Evolutionary conservation across 2,329 filamentous ascomycete species (phyloP), one percentile per base, ranked within the genome.

Genomic region (Clathrospora elynae): DNA sequence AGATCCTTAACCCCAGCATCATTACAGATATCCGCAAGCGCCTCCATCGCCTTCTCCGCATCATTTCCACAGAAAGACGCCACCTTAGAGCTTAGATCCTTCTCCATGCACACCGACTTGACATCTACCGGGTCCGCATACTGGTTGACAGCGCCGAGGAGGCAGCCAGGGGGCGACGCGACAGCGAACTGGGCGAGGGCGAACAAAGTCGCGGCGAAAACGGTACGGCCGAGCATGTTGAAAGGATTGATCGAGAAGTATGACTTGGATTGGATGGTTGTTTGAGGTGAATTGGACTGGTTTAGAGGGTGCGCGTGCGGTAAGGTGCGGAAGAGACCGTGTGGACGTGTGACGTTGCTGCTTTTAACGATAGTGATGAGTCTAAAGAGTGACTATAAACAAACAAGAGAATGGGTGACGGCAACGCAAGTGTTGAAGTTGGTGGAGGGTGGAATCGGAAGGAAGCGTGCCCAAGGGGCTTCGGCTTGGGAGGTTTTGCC

Each of bases 131-230:
- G 59, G 49, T 55, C 40, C n/a, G 53, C 35, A 52, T 62, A 65
- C 30, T 50, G 36, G 53, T 65, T 66, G 25, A 63, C 48, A 17
- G 63, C 63, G 38, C 61, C 64, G 32, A 66, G 57, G 20, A 66
- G 50, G 47, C 63, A 67, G 40, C 49, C 57, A 5, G 64, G 59
- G 12, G 60, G 53, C 9, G 51, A 45, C 12, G 62, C 61, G 33
- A 54, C 42, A 18, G 49, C 50, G 30, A 64, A 49, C 25, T 51
- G 41, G 24, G 61, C 48, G 20, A 64, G 44, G 9, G 61, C 62
- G 29, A 59, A 35, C 41, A 65, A 52, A 12, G 59, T 54, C 41
- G 57, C 43, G 38, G 57, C 50, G 50, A 66, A 54, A 35, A 60
- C 28, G 42, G 62, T 50, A 45, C 59, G 61, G 49, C 48, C 53